phyloP scores from a whole-genome alignment of 176 grass and related monocot species.

The Bonia amplexicaulis region DNA sequence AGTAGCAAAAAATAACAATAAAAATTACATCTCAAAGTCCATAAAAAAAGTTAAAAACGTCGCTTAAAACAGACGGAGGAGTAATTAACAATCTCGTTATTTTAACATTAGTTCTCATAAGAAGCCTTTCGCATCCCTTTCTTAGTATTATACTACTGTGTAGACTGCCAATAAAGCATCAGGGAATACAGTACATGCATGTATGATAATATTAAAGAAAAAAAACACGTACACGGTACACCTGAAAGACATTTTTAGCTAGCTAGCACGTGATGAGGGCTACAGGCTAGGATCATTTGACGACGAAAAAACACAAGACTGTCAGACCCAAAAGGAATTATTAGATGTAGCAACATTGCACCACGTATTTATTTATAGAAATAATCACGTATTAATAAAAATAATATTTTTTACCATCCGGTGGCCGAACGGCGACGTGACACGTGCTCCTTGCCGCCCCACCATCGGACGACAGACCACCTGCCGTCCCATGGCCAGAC shows the following conservation, averaged over 20 bases:
- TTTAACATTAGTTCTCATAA: not conserved
- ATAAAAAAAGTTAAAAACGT: no score
- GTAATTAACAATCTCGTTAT: not conserved
- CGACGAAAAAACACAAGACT: not conserved
- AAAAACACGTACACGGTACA: not conserved
- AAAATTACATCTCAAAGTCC: no score
- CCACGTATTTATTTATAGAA: no score
- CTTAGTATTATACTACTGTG: not conserved
- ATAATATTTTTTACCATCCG: no score
- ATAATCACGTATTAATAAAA: no score
- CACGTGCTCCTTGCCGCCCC: no score
- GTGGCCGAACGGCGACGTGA: no score
- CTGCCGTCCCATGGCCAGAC: no score
- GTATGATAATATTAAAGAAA: not conserved
- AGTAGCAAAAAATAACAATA: no score
- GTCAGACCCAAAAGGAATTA: not conserved
- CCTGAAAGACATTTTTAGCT: not conserved
- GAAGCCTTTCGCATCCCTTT: constrained; percentile 5
- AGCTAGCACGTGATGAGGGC: not conserved
- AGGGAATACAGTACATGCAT: not conserved
- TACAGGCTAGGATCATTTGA: not conserved
- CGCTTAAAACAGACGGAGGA: no score
- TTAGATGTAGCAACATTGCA: no score
- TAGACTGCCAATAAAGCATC: not conserved
- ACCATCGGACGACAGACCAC: no score